Evolutionary conservation across 306 rosid genomes (phyloP).

Genomic region (Mimosa bimucronata): DNA sequence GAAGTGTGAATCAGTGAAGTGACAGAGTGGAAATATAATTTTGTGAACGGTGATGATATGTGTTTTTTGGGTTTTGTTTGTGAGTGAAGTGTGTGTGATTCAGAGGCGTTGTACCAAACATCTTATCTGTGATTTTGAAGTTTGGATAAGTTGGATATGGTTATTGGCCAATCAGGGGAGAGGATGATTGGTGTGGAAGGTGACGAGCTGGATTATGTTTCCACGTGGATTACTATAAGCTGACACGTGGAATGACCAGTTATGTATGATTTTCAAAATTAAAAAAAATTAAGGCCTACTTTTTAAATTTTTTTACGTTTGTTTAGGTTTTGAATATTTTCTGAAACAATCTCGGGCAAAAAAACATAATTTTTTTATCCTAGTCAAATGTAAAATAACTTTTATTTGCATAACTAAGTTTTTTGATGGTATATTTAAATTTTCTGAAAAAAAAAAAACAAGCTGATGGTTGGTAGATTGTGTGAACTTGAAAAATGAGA

Average conservation of each 20-base stretch:
- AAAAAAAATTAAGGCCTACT: too few relatives aligned
- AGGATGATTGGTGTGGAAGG: background rate
- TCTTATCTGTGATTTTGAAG: slow-evolving; percentile 72
- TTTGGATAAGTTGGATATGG: slow-evolving; percentile 75
- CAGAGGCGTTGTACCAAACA: slow-evolving; percentile 25
- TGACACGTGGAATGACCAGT: slow-evolving; percentile 44
- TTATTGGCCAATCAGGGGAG: slow-evolving; percentile 42
- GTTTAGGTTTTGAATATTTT: too few relatives aligned
- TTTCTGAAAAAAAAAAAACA: too few relatives aligned
- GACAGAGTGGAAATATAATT: slow-evolving; percentile 41
- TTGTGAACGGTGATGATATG: slow-evolving; percentile 9
- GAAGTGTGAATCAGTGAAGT: slow-evolving; percentile 5
- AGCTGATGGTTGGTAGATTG: too few relatives aligned
- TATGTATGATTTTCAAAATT: background rate
- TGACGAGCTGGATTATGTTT: slow-evolving; percentile 62
- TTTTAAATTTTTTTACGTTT: too few relatives aligned
- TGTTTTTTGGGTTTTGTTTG: slow-evolving; percentile 16
- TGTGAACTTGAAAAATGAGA: too few relatives aligned
- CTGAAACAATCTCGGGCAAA: too few relatives aligned
- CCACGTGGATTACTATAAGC: slow-evolving; percentile 42
- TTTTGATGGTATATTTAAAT: too few relatives aligned
- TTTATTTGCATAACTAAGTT: too few relatives aligned
- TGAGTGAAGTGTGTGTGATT: slow-evolving; percentile 56
- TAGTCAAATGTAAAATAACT: too few relatives aligned
- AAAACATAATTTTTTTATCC: too few relatives aligned